Percentiles rank a stretch among this genome's conserved stretches.
Evolutionary conservation across 345 rosid genomes (phyloP).

Genomic region (Moringa oleifera): DNA sequence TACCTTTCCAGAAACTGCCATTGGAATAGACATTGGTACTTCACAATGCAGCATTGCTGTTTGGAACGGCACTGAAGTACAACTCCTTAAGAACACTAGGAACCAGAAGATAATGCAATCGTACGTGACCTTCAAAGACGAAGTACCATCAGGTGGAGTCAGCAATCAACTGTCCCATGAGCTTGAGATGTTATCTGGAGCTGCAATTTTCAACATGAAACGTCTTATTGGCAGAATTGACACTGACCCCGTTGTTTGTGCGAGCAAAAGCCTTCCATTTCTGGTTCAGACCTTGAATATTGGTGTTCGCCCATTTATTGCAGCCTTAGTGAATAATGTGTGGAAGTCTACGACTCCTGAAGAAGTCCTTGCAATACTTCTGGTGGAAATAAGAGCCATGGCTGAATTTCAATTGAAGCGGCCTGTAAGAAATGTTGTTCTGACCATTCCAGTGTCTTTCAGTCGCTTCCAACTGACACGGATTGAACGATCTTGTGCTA

Average conservation of each 20-base stretch:
- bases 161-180: slow-evolving; percentile 67
- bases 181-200: slow-evolving; percentile 71
- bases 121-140: slow-evolving; percentile 76
- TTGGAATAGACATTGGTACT: slow-evolving; percentile 88
- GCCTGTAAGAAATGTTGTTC: slow-evolving; percentile 63
- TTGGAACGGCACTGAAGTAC: slow-evolving; percentile 84
- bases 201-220: slow-evolving; percentile 86
- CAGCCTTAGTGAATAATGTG: slow-evolving; percentile 70
- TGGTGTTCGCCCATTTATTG: slow-evolving; percentile 80
- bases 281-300: slow-evolving; percentile 78
- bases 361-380: slow-evolving; percentile 76
- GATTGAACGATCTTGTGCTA: slow-evolving; percentile 81
- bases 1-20: slow-evolving; percentile 61
- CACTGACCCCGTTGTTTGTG: slow-evolving; percentile 74
- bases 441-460: slow-evolving; percentile 81
- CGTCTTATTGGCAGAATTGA: slow-evolving; percentile 85
- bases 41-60: slow-evolving; percentile 79
- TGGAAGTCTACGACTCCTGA: slow-evolving; percentile 93
- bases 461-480: slow-evolving; percentile 78
- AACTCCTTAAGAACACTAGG: slow-evolving; percentile 66
- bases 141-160: slow-evolving; percentile 71
- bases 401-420: slow-evolving; percentile 69
- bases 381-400: slow-evolving; percentile 70
- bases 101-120: slow-evolving; percentile 73
- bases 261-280: slow-evolving; percentile 70